These are phyloP conservation scores for Flagelloscypha sp. DNA, from an alignment of 768 basidiomycete species.

Conservation along the genomic window DNA sequence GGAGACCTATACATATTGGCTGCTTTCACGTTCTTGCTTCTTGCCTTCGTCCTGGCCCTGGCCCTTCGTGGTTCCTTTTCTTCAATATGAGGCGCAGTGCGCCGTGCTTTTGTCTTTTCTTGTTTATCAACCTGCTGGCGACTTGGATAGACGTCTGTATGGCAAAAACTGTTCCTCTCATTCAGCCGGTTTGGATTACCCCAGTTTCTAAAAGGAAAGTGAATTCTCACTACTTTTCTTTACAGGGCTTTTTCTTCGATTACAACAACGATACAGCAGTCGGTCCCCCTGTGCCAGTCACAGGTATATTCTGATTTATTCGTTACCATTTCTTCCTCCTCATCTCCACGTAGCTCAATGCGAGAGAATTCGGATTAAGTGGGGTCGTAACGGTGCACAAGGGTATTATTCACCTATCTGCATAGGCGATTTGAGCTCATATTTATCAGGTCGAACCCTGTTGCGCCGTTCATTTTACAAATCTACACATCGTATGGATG, in stretches of 20 bases:
- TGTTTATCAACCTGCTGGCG: too few relatives aligned
- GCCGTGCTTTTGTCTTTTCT: too few relatives aligned
- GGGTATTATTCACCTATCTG: constrained; percentile 14
- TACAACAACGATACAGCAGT: constrained; percentile 21
- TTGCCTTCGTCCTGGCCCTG: too few relatives aligned
- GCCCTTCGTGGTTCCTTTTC: too few relatives aligned
- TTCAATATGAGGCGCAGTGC: too few relatives aligned
- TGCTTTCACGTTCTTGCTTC: too few relatives aligned
- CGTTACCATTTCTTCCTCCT: not conserved
- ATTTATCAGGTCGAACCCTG: constrained; percentile 31
- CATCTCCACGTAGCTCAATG: constrained; percentile 24
- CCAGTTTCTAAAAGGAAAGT: not conserved
- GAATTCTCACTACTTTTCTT: not conserved
- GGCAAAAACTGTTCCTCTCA: constrained; percentile 12
- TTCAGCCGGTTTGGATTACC: constrained; percentile 14
- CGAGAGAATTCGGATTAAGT: constrained; percentile 26
- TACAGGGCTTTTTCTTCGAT: constrained; percentile 30
- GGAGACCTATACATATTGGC: too few relatives aligned
- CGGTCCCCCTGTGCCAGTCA: constrained; percentile 24
- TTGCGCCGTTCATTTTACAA: constrained; percentile 41
- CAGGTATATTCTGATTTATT: constrained; percentile 14
- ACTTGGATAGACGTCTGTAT: not conserved
- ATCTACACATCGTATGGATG: constrained; percentile 38
- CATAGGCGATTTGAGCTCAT: not conserved
- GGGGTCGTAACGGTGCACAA: constrained; percentile 22